Evolutionary conservation across 2,329 filamentous ascomycete species (phyloP).

Genomic region (Sarocladium oryzae): DNA sequence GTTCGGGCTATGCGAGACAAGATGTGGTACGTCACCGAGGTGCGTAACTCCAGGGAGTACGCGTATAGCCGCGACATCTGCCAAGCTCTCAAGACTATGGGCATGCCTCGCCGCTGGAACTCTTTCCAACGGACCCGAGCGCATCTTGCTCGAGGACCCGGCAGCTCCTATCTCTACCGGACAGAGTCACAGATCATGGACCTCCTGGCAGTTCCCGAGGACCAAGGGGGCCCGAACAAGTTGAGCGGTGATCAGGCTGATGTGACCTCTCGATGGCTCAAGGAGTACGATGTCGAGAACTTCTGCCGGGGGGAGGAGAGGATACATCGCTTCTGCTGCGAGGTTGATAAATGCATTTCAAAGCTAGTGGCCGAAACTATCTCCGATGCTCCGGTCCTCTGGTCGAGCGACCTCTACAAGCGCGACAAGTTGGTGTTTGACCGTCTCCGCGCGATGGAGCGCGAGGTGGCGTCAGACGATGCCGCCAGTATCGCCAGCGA

Average conservation of each 20-base stretch:
- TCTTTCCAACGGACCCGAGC: conserved; percentile 44
- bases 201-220: conserved; percentile 72
- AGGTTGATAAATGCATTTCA: conserved; percentile 79
- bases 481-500: conserved; percentile 50
- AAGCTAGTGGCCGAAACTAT: conserved; percentile 81
- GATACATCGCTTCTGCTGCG: conserved; percentile 88
- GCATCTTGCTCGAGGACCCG: conserved; percentile 39
- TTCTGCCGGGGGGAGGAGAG: conserved; percentile 93
- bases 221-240: conserved; percentile 88
- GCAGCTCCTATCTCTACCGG: conserved; percentile 64
- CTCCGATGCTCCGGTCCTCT: conserved; percentile 78
- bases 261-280: conserved; percentile 75
- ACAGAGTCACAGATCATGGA: conserved; percentile 83
- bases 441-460: conserved; percentile 34
- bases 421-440: conserved; percentile 64
- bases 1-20: conserved; percentile 79
- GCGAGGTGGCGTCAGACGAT: conserved; percentile 41
- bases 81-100: conserved; percentile 86
- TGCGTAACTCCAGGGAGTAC: conserved; percentile 82
- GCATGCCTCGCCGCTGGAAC: conserved; percentile 51
- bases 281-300: conserved; percentile 76
- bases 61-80: conserved; percentile 82
- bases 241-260: conserved; percentile 93
- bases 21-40: conserved; percentile 98
- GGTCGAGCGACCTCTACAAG: conserved; percentile 84